Percentiles rank a stretch among this genome's conserved stretches.
phyloP scores from a whole-genome alignment of 805 yeast species.

The Zygosaccharomyces siamensis region DNA sequence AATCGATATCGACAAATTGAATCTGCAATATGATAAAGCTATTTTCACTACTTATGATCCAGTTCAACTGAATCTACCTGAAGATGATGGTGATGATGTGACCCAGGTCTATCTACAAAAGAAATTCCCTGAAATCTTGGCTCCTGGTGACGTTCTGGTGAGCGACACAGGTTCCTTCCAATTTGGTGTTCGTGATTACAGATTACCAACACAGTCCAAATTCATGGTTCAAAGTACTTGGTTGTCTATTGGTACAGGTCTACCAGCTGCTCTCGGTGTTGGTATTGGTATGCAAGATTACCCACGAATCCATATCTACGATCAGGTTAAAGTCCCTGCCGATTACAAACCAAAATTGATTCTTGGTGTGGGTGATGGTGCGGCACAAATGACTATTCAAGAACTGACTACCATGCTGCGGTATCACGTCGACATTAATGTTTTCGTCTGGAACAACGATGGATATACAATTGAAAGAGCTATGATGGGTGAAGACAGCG shows the following conservation, averaged over 20 bases:
- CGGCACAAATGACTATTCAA: constrained; percentile 92
- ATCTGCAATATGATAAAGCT: constrained; percentile 15
- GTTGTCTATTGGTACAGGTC: constrained; percentile 82
- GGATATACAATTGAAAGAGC: constrained; percentile 91
- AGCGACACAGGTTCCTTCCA: constrained; percentile 81
- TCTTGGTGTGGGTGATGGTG: constrained; percentile 85
- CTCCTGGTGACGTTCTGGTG: constrained; percentile 65
- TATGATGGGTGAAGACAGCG: constrained; percentile 69
- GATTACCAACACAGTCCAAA: constrained; percentile 50
- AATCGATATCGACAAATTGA: constrained; percentile 34
- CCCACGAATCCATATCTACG: constrained; percentile 31
- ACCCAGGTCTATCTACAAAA: constrained; percentile 46
- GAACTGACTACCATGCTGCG: constrained; percentile 66
- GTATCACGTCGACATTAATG: constrained; percentile 55
- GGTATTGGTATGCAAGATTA: constrained; percentile 64
- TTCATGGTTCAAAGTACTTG: constrained; percentile 68
- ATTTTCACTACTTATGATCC: constrained; percentile 23
- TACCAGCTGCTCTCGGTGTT: constrained; percentile 83
- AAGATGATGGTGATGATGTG: constrained; percentile 28
- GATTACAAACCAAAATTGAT: constrained; percentile 50
- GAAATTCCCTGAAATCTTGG: constrained; percentile 41
- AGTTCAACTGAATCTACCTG: constrained; percentile 18
- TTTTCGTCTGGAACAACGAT: constrained; percentile 72
- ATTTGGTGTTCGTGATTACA: constrained; percentile 67
- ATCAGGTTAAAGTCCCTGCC: constrained; percentile 16